Evolutionary conservation across 805 yeast genomes (phyloP).

Genomic region (Nakazawaea molendinolei): DNA sequence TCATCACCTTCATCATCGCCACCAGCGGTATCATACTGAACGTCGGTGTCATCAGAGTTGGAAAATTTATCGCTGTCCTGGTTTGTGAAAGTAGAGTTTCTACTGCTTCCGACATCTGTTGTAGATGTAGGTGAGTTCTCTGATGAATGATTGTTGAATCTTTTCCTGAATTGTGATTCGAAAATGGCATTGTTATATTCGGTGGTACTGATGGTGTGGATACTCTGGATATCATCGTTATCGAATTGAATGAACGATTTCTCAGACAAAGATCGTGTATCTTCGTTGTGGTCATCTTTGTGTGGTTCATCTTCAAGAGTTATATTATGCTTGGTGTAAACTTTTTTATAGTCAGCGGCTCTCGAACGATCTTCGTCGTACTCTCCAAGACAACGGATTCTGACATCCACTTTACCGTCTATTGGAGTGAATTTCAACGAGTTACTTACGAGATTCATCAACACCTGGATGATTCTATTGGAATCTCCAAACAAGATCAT

Average conservation of each 20-base stretch:
- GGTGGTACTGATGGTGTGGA: constrained; percentile 22
- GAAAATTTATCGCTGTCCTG: neutral
- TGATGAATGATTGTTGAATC: neutral
- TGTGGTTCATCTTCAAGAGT: constrained; percentile 3
- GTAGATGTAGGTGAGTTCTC: constrained; percentile 9
- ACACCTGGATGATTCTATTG: constrained; percentile 82
- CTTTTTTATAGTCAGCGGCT: constrained; percentile 34
- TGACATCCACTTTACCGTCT: constrained; percentile 71
- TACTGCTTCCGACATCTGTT: constrained; percentile 13
- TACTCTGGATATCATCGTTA: constrained; percentile 17
- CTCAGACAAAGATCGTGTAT: too few species aligned
- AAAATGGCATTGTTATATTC: constrained; percentile 36
- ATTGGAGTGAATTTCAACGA: constrained; percentile 89
- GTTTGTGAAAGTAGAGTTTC: neutral
- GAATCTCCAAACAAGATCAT: constrained; percentile 81
- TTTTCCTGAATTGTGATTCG: constrained; percentile 31
- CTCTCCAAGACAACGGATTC: constrained; percentile 59
- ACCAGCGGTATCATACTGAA: constrained; percentile 1
- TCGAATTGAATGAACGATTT: too few species aligned
- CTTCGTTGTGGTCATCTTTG: too few species aligned
- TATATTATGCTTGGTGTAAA: constrained; percentile 29
- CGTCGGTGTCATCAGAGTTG: constrained; percentile 4
- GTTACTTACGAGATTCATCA: constrained; percentile 89
- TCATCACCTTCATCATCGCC: constrained; percentile 13
- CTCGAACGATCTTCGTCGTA: constrained; percentile 52